Evolutionary conservation across 2,329 filamentous ascomycete genomes (phyloP).

Genomic region (Capronia epimyces): DNA sequence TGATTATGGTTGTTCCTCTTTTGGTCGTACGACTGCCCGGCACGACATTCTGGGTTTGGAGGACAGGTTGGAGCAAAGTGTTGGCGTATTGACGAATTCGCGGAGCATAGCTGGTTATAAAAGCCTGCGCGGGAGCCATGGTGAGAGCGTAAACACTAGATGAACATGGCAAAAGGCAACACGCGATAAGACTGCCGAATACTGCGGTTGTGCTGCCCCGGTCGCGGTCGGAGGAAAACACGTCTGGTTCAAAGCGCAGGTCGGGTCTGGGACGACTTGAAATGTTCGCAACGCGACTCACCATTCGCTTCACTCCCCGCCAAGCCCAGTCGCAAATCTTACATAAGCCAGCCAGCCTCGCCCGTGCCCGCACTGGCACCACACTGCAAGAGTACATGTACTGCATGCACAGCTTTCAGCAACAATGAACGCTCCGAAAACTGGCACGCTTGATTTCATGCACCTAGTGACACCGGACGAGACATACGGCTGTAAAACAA

Average conservation of each 20-base stretch:
- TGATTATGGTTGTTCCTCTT: constrained; percentile 91
- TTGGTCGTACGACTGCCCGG: constrained; percentile 82
- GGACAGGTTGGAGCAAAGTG: constrained; percentile 78
- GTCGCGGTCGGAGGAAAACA: neutral
- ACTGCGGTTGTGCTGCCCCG: neutral
- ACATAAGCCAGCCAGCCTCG: constrained; percentile 1
- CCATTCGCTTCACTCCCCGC: neutral
- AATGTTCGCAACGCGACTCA: neutral
- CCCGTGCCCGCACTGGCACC: too few species aligned
- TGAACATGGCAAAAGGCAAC: constrained; percentile 7
- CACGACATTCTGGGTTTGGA: constrained; percentile 62
- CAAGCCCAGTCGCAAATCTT: constrained; percentile 5
- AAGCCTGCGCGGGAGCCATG: constrained; percentile 68
- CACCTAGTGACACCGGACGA: too few species aligned
- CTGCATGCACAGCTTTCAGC: too few species aligned
- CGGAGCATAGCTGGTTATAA: constrained; percentile 85
- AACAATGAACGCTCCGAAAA: too few species aligned
- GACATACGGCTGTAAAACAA: too few species aligned
- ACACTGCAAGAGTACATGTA: too few species aligned
- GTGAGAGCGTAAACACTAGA: constrained; percentile 2
- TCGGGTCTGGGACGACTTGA: neutral
- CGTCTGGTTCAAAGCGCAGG: neutral
- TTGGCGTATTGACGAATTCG: constrained; percentile 87
- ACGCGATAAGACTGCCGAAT: neutral
- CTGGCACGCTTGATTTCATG: too few species aligned